Conservation (phyloP, 352 stramenopile genomes). For the Phytophthora vignae region DNA sequence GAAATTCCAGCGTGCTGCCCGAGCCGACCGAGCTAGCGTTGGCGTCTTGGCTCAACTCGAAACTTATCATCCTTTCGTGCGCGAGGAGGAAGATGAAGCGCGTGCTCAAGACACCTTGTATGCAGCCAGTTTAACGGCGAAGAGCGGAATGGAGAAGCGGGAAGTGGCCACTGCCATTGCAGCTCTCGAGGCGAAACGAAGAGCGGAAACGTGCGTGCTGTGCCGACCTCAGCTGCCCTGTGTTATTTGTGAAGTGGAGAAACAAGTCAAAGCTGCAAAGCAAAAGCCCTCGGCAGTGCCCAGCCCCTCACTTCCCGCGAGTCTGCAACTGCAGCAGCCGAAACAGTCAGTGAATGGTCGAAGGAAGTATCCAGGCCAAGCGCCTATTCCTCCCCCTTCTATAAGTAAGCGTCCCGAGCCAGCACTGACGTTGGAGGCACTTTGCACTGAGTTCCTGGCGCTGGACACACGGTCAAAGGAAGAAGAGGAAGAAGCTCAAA, state of each 20-base stretch:
- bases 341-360: slow-evolving; percentile 7
- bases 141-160: slow-evolving; percentile 32
- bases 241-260: slow-evolving; percentile 44
- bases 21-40: slow-evolving; percentile 55
- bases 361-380: slow-evolving; percentile 1
- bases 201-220: slow-evolving; percentile 31
- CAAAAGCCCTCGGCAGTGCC: slow-evolving; percentile 8
- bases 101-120: slow-evolving; percentile 28
- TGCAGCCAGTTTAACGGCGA: slow-evolving; percentile 15
- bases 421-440: slow-evolving; percentile 33
- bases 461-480: slow-evolving; percentile 48
- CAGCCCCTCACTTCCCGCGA: background rate
- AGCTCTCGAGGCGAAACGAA: slow-evolving; percentile 28
- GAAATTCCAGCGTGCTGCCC: slow-evolving; percentile 60
- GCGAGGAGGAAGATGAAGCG: slow-evolving; percentile 26
- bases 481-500: slow-evolving; percentile 46
- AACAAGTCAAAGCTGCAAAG: slow-evolving; percentile 23
- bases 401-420: slow-evolving; percentile 8
- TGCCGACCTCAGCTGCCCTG: slow-evolving; percentile 40
- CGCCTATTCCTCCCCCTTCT: background rate
- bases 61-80: slow-evolving; percentile 68
- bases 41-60: slow-evolving; percentile 69
- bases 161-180: slow-evolving; percentile 35
- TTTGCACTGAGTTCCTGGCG: slow-evolving; percentile 42
- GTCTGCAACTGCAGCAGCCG: background rate